Evolutionary conservation across 2,329 filamentous ascomycete species (phyloP), one percentile per base, ranked within the genome.

Genomic region (Botrytis galanthina): DNA sequence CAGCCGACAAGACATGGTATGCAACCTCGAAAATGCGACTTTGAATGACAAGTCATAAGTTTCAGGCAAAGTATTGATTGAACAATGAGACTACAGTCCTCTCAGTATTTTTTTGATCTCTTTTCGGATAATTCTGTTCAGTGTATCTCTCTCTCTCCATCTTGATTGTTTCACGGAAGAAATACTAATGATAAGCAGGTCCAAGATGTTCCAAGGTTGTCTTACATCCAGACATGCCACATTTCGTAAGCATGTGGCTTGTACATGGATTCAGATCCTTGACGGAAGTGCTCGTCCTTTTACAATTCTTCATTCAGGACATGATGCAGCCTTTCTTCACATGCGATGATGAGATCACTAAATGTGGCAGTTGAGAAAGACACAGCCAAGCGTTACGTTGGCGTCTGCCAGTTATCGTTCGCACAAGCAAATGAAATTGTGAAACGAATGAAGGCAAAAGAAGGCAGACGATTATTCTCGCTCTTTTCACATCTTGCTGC

Each of bases 311-410:
- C 39, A 22, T 48, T 16, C n/a, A 37, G 39, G 44, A 62, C 42
- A 46, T 39, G 5, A 26, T 59, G 35, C 42, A 48, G 70, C 42
- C 42, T 64, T 22, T 57, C 44, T 54, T 72, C 20, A 72, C 42
- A 61, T 61, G 54, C 71, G 46, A 67, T 64, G 18, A 59, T 32
- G 26, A 37, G 18, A 29, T 37, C 12, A 32, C 66, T 57, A 20
- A 44, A 37, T 46, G 22, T 69, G 48, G 66, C 51, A 32, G 35
- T 69, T 42, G 42, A n/a, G 29, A 32, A 66, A 48, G 20, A 35
- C 39, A 69, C 26, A 39, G 42, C 16, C n/a, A 69, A 61, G 42
- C 32, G 71, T 72, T 72, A 60, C 63, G 61, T 69, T 39, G 71
- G 29, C n/a, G 39, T 20, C 22, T 35, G 44, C 44, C 51, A 69